These are phyloP conservation scores for Ogataea nakhonphanomensis DNA, from an alignment of 805 yeast genomes.

Conservation along the genomic window DNA sequence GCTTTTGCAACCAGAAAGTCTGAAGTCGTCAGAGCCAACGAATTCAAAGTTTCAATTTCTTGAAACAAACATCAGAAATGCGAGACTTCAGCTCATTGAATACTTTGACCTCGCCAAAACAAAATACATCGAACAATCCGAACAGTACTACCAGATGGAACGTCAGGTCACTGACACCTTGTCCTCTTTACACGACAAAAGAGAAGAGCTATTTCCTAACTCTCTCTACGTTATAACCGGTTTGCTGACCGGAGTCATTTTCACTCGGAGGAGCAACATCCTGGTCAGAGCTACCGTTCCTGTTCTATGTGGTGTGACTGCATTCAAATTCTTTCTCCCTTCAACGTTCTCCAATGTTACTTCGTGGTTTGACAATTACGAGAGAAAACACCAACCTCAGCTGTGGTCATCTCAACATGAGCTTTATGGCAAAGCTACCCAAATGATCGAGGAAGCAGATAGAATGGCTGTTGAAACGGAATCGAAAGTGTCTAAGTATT, in stretches of 20 bases:
- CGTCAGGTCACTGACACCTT: constrained; percentile 60
- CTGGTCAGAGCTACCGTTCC: constrained; percentile 57
- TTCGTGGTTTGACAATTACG: constrained; percentile 55
- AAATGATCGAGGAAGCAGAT: constrained; percentile 43
- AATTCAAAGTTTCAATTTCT: constrained; percentile 27
- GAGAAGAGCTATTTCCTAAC: constrained; percentile 72
- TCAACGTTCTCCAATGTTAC: constrained; percentile 62
- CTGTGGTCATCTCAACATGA: constrained; percentile 60
- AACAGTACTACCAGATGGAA: constrained; percentile 55
- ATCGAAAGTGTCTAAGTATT: constrained; percentile 32
- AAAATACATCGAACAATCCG: constrained; percentile 45
- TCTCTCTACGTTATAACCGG: constrained; percentile 66
- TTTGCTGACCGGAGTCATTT: constrained; percentile 65
- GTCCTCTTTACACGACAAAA: constrained; percentile 56
- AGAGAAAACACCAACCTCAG: constrained; percentile 56
- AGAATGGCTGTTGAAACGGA: constrained; percentile 39
- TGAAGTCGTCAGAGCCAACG: constrained; percentile 18
- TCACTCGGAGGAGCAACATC: constrained; percentile 64
- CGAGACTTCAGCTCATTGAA: constrained; percentile 42
- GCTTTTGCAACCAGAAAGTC: constrained; percentile 12
- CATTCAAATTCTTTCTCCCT: constrained; percentile 72
- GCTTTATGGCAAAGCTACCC: constrained; percentile 44
- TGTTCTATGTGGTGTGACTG: constrained; percentile 52
- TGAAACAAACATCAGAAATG: constrained; percentile 44
- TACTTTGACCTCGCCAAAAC: constrained; percentile 34